Evolutionary conservation across 2,329 filamentous ascomycete species (phyloP).

Genomic region (Beauveria brongniartii): DNA sequence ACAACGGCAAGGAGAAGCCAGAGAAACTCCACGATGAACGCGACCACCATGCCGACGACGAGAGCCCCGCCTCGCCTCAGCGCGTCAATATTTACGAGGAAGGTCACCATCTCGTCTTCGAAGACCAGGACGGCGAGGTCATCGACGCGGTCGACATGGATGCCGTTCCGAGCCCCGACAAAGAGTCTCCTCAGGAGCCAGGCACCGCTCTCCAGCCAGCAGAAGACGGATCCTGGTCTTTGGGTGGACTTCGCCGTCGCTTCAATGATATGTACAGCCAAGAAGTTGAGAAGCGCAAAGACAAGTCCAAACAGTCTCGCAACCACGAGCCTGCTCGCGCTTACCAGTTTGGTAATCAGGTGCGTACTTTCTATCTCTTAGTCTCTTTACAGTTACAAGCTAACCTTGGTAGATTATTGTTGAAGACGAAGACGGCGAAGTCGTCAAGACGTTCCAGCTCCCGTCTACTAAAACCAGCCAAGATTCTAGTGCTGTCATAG

Average conservation of each 20-base stretch:
- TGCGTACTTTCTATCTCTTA: constrained; percentile 28
- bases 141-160: constrained; percentile 43
- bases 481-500: constrained; percentile 30
- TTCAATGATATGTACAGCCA: constrained; percentile 46
- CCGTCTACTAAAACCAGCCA: constrained; percentile 45
- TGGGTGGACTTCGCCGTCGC: constrained; percentile 38
- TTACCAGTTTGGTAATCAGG: constrained; percentile 77
- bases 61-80: constrained; percentile 10
- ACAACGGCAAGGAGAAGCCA: constrained; percentile 23
- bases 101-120: constrained; percentile 69
- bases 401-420: constrained; percentile 61
- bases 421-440: constrained; percentile 78
- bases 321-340: constrained; percentile 67
- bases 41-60: constrained; percentile 13
- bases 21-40: constrained; percentile 15
- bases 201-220: neutral
- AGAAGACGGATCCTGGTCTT: constrained; percentile 22
- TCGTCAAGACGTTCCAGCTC: constrained; percentile 76
- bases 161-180: constrained; percentile 10
- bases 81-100: constrained; percentile 69
- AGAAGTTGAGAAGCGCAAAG: constrained; percentile 55
- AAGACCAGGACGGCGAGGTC: constrained; percentile 83
- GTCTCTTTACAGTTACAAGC: constrained; percentile 13
- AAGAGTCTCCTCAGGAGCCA: constrained; percentile 7
- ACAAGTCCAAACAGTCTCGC: constrained; percentile 46